Percentiles rank a stretch among this genome's conserved stretches.
Evolutionary conservation across 208 protist genomes (phyloP).

Genomic region (Endotrypanum monterogeii): DNA sequence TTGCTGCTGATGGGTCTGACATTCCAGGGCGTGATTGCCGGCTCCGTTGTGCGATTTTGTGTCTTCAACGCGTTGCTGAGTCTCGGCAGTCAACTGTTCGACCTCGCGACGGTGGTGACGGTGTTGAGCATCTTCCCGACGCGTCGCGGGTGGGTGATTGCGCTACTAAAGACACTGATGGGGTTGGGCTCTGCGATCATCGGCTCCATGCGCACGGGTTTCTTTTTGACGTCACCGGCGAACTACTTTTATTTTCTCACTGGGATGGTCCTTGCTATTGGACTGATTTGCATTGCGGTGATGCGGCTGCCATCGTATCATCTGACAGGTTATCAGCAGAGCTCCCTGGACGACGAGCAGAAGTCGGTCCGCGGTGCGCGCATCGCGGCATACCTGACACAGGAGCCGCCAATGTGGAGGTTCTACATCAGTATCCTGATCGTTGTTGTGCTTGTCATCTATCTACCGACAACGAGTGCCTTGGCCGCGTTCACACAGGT

Average conservation of each 20-base stretch:
- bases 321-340: slow-evolving; percentile 50
- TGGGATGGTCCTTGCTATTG: slow-evolving; percentile 25
- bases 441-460: slow-evolving; percentile 55
- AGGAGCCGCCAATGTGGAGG: slow-evolving; percentile 55
- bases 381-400: slow-evolving; percentile 43
- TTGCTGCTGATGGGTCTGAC: slow-evolving; percentile 45
- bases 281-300: slow-evolving; percentile 30
- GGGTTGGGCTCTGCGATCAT: slow-evolving; percentile 68
- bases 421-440: slow-evolving; percentile 57
- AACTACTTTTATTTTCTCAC: slow-evolving; percentile 71
- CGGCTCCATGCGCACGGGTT: slow-evolving; percentile 51
- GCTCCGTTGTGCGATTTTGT: slow-evolving; percentile 32
- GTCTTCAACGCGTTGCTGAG: slow-evolving; percentile 49
- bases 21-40: slow-evolving; percentile 48
- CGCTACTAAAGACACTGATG: slow-evolving; percentile 69
- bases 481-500: slow-evolving; percentile 41
- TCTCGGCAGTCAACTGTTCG: slow-evolving; percentile 50
- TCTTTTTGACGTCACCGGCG: slow-evolving; percentile 35
- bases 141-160: slow-evolving; percentile 46
- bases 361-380: slow-evolving; percentile 14
- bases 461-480: slow-evolving; percentile 52
- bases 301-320: slow-evolving; percentile 66
- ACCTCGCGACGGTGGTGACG: slow-evolving; percentile 50
- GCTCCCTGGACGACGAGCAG: slow-evolving; percentile 30
- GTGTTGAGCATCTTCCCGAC: slow-evolving; percentile 65